phyloP scores from a whole-genome alignment of 176 grass and related monocot species.

The Oryza nivara region DNA sequence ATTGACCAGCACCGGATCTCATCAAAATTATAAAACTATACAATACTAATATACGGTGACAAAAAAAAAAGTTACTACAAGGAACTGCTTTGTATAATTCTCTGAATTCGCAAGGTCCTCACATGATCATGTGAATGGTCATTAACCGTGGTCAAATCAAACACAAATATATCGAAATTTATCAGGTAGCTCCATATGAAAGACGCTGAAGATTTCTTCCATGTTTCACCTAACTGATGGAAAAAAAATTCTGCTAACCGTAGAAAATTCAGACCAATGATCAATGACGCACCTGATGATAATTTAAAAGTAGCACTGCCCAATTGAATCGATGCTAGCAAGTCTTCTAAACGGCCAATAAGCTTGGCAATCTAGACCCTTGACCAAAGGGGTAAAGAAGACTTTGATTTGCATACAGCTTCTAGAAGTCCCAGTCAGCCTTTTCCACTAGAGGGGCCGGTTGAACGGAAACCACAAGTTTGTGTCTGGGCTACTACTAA shows the following conservation, averaged over 20 bases:
- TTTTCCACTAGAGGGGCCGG: neutral
- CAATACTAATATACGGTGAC: neutral
- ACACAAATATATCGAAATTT: neutral
- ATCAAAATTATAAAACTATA: neutral
- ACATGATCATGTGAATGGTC: neutral
- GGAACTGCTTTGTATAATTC: neutral
- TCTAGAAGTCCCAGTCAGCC: neutral
- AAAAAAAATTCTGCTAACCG: neutral
- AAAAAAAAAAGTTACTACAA: neutral
- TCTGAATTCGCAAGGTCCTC: neutral
- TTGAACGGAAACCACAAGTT: neutral
- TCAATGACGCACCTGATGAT: conserved; percentile 14
- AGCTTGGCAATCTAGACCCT: conserved; percentile 9
- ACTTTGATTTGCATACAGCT: conserved; percentile 23
- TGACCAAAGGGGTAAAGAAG: conserved; percentile 11
- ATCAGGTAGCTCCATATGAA: neutral
- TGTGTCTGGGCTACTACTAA: neutral
- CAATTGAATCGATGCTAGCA: neutral
- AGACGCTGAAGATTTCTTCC: neutral
- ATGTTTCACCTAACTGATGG: conserved; percentile 3
- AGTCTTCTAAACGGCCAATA: conserved; percentile 9
- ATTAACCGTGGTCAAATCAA: neutral
- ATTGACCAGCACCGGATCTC: neutral
- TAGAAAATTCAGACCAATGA: conserved; percentile 20
- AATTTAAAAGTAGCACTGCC: neutral